Conservation (phyloP, 495 filamentous ascomycete genomes). For the Tirmania nivea region DNA sequence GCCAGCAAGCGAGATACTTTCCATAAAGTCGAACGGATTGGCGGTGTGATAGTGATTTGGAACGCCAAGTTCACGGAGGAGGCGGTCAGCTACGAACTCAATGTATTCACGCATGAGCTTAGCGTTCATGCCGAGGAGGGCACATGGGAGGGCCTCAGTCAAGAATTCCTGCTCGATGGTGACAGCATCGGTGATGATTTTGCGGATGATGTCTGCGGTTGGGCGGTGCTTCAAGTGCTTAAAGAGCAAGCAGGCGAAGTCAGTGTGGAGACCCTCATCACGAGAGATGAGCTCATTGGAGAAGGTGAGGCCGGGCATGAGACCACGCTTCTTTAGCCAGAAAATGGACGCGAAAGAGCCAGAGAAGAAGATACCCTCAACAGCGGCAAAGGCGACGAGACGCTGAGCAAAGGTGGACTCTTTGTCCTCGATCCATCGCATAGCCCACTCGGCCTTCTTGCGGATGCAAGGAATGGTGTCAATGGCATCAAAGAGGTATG, state of each 20-base stretch:
- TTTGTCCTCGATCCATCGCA: constrained; percentile 81
- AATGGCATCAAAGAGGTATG: constrained; percentile 92
- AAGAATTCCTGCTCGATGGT: constrained; percentile 93
- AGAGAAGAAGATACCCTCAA: constrained; percentile 99
- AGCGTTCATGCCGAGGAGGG: constrained; percentile 90
- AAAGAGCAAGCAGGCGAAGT: constrained; percentile 94
- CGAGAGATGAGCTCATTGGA: constrained; percentile 99
- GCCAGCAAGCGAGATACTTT: constrained; percentile 92
- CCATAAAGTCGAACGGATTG: constrained; percentile 99
- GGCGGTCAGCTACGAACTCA: constrained; percentile 93
- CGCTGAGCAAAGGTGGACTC: constrained; percentile 87
- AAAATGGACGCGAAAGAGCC: constrained; percentile 99
- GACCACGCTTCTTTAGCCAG: constrained; percentile 99
- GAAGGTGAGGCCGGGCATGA: constrained; percentile 97
- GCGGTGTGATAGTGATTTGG: constrained; percentile 74
- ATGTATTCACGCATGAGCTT: constrained; percentile 98
- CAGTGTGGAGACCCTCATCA: constrained; percentile 97
- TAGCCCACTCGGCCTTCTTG: constrained; percentile 96
- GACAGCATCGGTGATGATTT: constrained; percentile 87
- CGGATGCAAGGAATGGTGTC: constrained; percentile 94
- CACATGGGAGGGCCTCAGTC: constrained; percentile 78
- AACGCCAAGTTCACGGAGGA: constrained; percentile 79
- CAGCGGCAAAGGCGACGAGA: constrained; percentile 88
- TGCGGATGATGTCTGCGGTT: constrained; percentile 51
- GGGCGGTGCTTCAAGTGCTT: constrained; percentile 85